Evolutionary conservation across 164 flowering plant genomes (phyloP).

Genomic region (Magnolia changhungtana): DNA sequence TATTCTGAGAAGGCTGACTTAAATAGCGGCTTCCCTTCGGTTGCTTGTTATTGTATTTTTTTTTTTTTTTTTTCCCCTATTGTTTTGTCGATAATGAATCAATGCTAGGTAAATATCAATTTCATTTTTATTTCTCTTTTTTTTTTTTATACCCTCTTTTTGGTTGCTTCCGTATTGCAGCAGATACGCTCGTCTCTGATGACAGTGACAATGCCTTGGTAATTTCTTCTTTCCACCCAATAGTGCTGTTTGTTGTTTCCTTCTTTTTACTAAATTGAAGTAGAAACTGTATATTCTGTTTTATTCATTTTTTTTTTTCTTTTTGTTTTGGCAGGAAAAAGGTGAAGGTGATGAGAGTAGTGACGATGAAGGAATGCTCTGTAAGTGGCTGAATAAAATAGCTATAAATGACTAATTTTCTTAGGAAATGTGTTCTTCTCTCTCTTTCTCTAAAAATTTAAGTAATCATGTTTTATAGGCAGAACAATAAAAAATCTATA

Average conservation of each 20-base stretch:
- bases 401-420: background rate
- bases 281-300: background rate
- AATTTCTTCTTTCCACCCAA: constrained; percentile 2
- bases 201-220: constrained; percentile 41
- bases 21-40: too few species aligned
- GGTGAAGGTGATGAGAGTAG: constrained; percentile 54
- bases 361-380: constrained; percentile 84
- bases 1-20: too few species aligned
- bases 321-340: constrained; percentile 27
- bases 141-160: background rate
- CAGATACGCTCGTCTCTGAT: constrained; percentile 40
- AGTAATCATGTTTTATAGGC: background rate
- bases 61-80: too few species aligned
- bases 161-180: constrained; percentile 20
- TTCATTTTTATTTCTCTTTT: background rate
- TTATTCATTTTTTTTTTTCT: background rate
- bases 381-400: constrained; percentile 42
- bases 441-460: too few species aligned
- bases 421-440: background rate
- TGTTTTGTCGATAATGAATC: too few species aligned
- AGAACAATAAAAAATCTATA: background rate
- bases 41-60: too few species aligned
- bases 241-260: background rate
- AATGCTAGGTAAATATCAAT: too few species aligned
- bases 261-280: background rate